A percentile compares a stretch with the other conserved stretches of the same genome.
Evolutionary conservation across 306 rosid species (phyloP).

Genomic region (Acacia acuminata): DNA sequence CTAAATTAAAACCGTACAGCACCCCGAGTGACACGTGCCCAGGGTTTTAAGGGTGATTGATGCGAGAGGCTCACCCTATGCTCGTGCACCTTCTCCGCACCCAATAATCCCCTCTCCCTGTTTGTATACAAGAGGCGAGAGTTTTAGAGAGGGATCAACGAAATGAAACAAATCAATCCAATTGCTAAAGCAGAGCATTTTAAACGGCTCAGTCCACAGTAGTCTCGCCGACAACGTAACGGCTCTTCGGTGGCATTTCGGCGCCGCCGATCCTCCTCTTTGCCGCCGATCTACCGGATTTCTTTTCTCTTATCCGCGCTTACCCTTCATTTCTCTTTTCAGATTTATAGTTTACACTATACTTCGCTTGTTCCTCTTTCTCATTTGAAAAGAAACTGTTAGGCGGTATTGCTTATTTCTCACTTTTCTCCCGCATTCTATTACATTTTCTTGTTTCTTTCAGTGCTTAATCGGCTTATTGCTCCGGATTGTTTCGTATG

Average conservation of each 20-base stretch:
- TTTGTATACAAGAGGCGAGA: not conserved
- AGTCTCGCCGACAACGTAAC: conserved; percentile 60
- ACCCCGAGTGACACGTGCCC: not conserved
- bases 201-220: conserved; percentile 50
- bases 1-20: not conserved
- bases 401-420: conserved; percentile 21
- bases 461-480: not conserved
- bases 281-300: conserved; percentile 45
- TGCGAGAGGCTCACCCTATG: not conserved
- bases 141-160: not conserved
- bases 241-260: conserved; percentile 43
- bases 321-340: conserved; percentile 24
- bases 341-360: conserved; percentile 17
- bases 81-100: not conserved
- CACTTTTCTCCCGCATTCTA: not conserved
- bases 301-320: not conserved
- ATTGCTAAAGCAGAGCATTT: conserved; percentile 22
- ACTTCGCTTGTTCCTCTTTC: conserved; percentile 13
- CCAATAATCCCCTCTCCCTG: not conserved
- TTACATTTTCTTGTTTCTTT: conserved; percentile 22
- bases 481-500: conserved; percentile 1
- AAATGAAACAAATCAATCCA: not conserved
- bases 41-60: not conserved
- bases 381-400: not conserved
- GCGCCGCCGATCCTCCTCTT: conserved; percentile 30